These are phyloP conservation scores for Penicillium sp. DNA, from an alignment of 2,329 filamentous ascomycete species.

Conservation along the genomic window DNA sequence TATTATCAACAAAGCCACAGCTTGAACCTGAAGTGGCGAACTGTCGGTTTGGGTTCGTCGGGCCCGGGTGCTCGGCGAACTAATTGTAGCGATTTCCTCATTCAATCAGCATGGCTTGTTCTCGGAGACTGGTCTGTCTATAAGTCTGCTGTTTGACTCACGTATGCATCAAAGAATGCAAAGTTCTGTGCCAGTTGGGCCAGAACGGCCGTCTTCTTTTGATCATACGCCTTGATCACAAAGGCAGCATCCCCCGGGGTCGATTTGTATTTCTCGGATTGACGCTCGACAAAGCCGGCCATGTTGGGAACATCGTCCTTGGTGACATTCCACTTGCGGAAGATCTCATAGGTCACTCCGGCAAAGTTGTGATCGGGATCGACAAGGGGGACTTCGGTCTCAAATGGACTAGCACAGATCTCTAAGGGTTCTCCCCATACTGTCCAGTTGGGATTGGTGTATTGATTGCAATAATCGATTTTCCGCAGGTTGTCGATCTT, in stretches of 20 bases:
- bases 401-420: conserved; percentile 33
- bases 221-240: conserved; percentile 34
- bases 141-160: conserved; percentile 7
- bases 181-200: conserved; percentile 34
- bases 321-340: conserved; percentile 33
- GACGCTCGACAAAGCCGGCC: conserved; percentile 36
- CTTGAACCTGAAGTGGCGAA: conserved; percentile 35
- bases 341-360: conserved; percentile 33
- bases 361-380: conserved; percentile 34
- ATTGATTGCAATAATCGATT: conserved; percentile 33
- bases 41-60: conserved; percentile 38
- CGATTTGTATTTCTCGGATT: conserved; percentile 32
- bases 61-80: conserved; percentile 36
- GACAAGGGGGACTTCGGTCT: conserved; percentile 30
- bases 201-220: conserved; percentile 32
- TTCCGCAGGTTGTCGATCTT: conserved; percentile 34
- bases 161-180: conserved; percentile 35
- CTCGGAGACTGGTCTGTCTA: no score
- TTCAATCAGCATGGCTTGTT: no score
- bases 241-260: conserved; percentile 33
- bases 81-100: conserved; percentile 1
- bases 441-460: conserved; percentile 36
- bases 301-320: conserved; percentile 34
- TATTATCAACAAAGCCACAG: conserved; percentile 31
- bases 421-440: conserved; percentile 32